phyloP scores from a whole-genome alignment of 1,139 yeast genomes.

The Kodamaea ohmeri region DNA sequence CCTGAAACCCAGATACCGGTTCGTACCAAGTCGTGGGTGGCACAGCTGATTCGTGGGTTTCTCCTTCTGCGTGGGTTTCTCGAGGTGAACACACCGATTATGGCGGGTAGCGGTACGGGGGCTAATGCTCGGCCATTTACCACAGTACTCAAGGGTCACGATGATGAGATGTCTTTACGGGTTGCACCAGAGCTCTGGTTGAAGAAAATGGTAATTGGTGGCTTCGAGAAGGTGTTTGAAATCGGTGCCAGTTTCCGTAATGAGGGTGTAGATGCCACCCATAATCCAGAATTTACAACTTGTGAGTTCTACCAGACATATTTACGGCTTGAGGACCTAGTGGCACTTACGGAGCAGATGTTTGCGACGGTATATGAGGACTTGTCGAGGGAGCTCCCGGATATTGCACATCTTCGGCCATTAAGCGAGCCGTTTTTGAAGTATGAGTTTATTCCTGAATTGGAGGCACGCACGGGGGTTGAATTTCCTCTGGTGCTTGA shows the following conservation, averaged over 20 bases:
- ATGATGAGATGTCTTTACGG: constrained; percentile 54
- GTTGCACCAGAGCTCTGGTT: constrained; percentile 97
- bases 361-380: constrained; percentile 37
- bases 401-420: constrained; percentile 16
- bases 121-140: constrained; percentile 85
- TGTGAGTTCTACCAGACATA: constrained; percentile 91
- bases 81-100: constrained; percentile 86
- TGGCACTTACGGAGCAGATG: constrained; percentile 60
- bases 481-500: constrained; percentile 39
- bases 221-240: constrained; percentile 84
- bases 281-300: constrained; percentile 92
- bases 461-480: constrained; percentile 46
- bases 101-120: constrained; percentile 73
- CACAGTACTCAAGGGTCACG: constrained; percentile 49
- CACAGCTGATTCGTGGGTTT: constrained; percentile 55
- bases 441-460: constrained; percentile 60
- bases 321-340: constrained; percentile 66
- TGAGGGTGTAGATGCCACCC: constrained; percentile 91
- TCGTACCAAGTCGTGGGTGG: constrained; percentile 51
- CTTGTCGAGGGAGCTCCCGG: constrained; percentile 14
- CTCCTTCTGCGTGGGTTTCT: constrained; percentile 56
- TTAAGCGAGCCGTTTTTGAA: constrained; percentile 27
- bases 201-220: constrained; percentile 75
- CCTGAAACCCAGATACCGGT: constrained; percentile 42
- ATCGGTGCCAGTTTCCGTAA: constrained; percentile 84